phyloP scores from a whole-genome alignment of 2,329 filamentous ascomycete species.

The Aaosphaeria arxii region DNA sequence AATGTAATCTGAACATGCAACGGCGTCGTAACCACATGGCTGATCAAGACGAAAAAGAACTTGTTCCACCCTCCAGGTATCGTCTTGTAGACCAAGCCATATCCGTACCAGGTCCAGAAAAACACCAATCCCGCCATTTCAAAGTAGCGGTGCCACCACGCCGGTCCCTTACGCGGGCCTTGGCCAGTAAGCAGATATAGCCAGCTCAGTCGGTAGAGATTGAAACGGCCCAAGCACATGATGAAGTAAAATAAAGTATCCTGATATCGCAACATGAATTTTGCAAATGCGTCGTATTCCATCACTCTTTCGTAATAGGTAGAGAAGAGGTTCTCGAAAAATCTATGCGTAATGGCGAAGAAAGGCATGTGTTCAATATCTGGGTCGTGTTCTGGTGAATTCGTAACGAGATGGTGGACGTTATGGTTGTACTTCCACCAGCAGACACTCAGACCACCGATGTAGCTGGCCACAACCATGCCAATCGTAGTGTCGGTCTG shows the following conservation, averaged over 20 bases:
- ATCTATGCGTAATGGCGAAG: constrained; percentile 64
- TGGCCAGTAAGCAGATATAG: constrained; percentile 57
- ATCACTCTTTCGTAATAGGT: constrained; percentile 66
- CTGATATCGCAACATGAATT: constrained; percentile 60
- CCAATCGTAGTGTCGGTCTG: constrained; percentile 79
- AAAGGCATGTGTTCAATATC: constrained; percentile 78
- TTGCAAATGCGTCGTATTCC: constrained; percentile 60
- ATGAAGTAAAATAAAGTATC: constrained; percentile 67
- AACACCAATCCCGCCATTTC: constrained; percentile 62
- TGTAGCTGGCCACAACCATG: constrained; percentile 84
- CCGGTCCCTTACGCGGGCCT: constrained; percentile 57
- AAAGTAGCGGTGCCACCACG: constrained; percentile 66
- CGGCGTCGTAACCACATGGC: constrained; percentile 64
- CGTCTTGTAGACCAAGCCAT: constrained; percentile 59
- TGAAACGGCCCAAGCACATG: constrained; percentile 68
- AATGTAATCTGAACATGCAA: constrained; percentile 71
- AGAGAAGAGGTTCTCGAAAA: constrained; percentile 62
- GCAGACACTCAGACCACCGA: constrained; percentile 83
- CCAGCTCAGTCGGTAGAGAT: constrained; percentile 68
- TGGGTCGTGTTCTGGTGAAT: constrained; percentile 90
- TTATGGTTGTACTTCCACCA: constrained; percentile 99
- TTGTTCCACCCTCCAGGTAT: constrained; percentile 59
- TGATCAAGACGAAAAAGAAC: constrained; percentile 61
- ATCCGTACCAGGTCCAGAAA: constrained; percentile 69
- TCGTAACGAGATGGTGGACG: constrained; percentile 94